Percentiles rank a stretch among this genome's conserved stretches.
phyloP scores from a whole-genome alignment of 257 asterid genomes.

The Gentiana straminea region DNA sequence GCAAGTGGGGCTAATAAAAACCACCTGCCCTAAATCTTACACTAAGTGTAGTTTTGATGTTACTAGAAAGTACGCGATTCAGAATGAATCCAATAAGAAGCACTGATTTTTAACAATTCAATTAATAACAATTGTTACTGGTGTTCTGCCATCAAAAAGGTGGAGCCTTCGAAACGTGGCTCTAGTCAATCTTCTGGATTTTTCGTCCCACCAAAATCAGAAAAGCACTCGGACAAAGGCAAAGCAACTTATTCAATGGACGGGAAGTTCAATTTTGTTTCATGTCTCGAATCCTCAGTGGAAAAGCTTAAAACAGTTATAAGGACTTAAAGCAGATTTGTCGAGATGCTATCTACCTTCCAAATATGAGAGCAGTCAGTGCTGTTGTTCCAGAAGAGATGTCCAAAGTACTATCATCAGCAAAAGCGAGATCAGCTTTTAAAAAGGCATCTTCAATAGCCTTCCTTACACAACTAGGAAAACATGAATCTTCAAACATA shows the following conservation, averaged over 20 bases:
- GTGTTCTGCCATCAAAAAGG: not conserved
- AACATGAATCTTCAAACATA: slow-evolving; percentile 58
- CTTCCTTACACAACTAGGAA: slow-evolving; percentile 54
- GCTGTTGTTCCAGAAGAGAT: slow-evolving; percentile 92
- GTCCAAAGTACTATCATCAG: slow-evolving; percentile 70
- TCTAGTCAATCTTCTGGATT: not conserved
- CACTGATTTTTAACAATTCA: too few relatives aligned
- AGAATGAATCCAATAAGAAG: not conserved
- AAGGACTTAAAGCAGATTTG: slow-evolving; percentile 4
- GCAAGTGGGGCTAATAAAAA: too few relatives aligned
- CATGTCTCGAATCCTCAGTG: slow-evolving; percentile 1
- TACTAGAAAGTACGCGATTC: too few relatives aligned
- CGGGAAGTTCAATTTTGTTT: too few relatives aligned
- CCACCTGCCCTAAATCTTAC: too few relatives aligned
- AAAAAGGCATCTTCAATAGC: slow-evolving; percentile 78
- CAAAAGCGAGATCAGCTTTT: slow-evolving; percentile 71
- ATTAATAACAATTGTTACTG: not conserved
- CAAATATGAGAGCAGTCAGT: slow-evolving; percentile 67
- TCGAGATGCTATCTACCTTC: slow-evolving; percentile 34
- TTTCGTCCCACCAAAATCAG: not conserved
- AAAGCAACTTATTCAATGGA: too few relatives aligned
- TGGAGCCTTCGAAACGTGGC: not conserved
- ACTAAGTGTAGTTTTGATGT: too few relatives aligned
- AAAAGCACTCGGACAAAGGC: not conserved
- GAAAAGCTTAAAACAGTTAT: not conserved